Percentiles rank a stretch among this genome's conserved stretches.
Evolutionary conservation across 2,329 filamentous ascomycete species (phyloP).

Genomic region (Gnomoniopsis smithogilvyi): DNA sequence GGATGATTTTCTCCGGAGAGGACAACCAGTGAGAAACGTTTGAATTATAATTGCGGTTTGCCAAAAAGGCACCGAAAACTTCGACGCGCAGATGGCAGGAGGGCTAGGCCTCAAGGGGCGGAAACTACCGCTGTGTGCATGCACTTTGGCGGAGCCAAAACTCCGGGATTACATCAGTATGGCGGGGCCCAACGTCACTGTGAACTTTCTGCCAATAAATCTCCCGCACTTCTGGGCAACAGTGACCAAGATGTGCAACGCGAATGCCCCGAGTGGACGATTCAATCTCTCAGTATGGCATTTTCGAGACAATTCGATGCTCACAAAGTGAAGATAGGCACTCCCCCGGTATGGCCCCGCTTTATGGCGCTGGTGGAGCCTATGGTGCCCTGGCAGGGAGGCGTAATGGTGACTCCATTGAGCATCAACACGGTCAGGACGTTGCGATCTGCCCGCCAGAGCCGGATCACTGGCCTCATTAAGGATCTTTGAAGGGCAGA

Average conservation of each 20-base stretch:
- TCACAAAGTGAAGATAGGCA: background rate
- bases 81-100: no score
- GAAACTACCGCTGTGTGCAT: background rate
- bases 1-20: no score
- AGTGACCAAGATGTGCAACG: background rate
- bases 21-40: no score
- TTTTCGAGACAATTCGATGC: background rate
- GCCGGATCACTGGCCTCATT: background rate
- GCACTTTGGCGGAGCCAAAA: background rate
- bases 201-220: background rate
- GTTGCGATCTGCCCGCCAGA: background rate
- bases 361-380: background rate
- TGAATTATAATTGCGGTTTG: no score
- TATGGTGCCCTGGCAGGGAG: background rate
- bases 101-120: no score
- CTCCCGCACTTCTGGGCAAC: background rate
- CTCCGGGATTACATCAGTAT: slow-evolving; percentile 10
- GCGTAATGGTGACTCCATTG: slow-evolving; percentile 12
- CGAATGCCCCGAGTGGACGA: background rate
- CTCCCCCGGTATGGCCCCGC: background rate
- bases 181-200: background rate
- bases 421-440: background rate
- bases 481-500: background rate
- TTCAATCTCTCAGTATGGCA: background rate
- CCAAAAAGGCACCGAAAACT: no score